Percentiles rank a stretch among this genome's conserved stretches.
Evolutionary conservation across 1,139 yeast species (phyloP).

Genomic region (Geotrichum histeridarum): DNA sequence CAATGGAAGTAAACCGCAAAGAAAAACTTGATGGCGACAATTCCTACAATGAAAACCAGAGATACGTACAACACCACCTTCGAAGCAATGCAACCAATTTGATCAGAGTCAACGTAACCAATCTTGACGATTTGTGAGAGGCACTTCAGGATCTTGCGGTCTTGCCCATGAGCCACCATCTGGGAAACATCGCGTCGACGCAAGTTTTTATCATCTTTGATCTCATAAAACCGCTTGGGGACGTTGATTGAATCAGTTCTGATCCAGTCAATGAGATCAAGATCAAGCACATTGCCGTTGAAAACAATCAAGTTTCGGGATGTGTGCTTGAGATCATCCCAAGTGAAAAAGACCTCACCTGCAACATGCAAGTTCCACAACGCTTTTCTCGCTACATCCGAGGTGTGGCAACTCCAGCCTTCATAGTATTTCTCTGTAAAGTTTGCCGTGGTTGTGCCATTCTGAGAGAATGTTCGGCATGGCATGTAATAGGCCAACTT

Average conservation of each 20-base stretch:
- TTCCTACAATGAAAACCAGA: constrained; percentile 64
- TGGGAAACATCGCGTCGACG: constrained; percentile 19
- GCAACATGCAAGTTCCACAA: constrained; percentile 52
- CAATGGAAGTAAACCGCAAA: constrained; percentile 81
- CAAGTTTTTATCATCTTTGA: constrained; percentile 47
- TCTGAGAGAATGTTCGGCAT: constrained; percentile 57
- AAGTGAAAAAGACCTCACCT: constrained; percentile 72
- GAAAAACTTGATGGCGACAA: constrained; percentile 61
- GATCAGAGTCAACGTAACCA: constrained; percentile 72
- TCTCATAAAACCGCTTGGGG: constrained; percentile 63
- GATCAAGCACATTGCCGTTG: constrained; percentile 76
- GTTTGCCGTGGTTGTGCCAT: constrained; percentile 40
- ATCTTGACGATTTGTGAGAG: constrained; percentile 72
- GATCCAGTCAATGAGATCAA: constrained; percentile 64
- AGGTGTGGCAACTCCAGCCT: constrained; percentile 78
- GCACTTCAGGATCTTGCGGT: constrained; percentile 57
- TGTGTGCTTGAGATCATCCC: constrained; percentile 65
- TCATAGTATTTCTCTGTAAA: constrained; percentile 44
- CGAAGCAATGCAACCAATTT: constrained; percentile 82
- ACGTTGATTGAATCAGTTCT: constrained; percentile 44
- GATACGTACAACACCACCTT: constrained; percentile 63
- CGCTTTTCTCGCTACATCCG: constrained; percentile 51
- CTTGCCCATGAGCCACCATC: constrained; percentile 31
- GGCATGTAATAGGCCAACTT: constrained; percentile 88
- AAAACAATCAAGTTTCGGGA: constrained; percentile 67